Conservation (phyloP, 148 eudicot genomes). For the Rhododendron vialii region DNA sequence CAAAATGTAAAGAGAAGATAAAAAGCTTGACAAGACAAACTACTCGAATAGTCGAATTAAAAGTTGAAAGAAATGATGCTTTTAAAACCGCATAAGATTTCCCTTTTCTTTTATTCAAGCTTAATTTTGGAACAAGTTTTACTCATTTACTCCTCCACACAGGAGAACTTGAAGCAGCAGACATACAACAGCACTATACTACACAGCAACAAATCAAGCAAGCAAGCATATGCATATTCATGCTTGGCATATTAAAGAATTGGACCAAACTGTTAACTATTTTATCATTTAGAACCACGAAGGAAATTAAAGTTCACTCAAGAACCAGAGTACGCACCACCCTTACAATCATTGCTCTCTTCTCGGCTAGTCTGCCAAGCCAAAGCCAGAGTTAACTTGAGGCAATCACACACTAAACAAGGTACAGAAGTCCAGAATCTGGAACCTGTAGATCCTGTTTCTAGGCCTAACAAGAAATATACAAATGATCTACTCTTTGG, state of each 20-base stretch:
- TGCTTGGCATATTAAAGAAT: background rate
- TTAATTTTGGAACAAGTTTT: background rate
- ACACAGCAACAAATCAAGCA: background rate
- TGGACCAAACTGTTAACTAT: background rate
- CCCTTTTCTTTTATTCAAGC: background rate
- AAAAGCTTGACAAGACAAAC: constrained; percentile 1
- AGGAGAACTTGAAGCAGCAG: background rate
- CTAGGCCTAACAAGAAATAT: background rate
- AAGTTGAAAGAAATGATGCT: background rate
- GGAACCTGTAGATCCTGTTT: background rate
- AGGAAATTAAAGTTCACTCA: background rate
- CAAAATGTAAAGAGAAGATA: background rate
- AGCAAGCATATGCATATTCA: background rate
- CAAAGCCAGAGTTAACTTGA: background rate
- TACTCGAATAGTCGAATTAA: background rate
- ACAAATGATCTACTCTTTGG: background rate
- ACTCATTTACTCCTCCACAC: background rate
- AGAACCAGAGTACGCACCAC: background rate
- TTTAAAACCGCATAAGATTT: background rate
- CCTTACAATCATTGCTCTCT: background rate
- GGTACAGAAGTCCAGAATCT: background rate
- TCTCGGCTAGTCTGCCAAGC: background rate
- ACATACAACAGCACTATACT: background rate
- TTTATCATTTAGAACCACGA: background rate
- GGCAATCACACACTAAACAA: constrained; percentile 2